Conservation (phyloP, 805 yeast species). For the Ogataea wickerhamii region DNA sequence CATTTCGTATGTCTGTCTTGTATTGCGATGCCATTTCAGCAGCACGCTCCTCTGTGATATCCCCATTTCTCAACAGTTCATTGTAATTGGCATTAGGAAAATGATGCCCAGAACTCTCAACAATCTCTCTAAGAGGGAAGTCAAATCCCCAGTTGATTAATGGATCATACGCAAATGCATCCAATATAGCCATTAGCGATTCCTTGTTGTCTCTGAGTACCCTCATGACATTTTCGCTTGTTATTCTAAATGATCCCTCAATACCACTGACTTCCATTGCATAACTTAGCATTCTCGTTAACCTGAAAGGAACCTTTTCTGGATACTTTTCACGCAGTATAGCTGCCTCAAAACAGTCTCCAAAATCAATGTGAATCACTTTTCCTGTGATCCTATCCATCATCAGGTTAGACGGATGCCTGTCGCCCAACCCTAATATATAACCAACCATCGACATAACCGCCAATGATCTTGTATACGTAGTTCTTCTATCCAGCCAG, state of each 20-base stretch:
- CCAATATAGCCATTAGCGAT: conserved; percentile 94
- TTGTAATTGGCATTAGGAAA: conserved; percentile 66
- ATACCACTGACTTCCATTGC: conserved; percentile 99
- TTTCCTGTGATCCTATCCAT: conserved; percentile 92
- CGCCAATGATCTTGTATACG: conserved; percentile 92
- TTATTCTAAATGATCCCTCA: conserved; percentile 94
- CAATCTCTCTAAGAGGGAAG: conserved; percentile 74
- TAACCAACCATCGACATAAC: conserved; percentile 99
- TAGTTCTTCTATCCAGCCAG: conserved; percentile 96
- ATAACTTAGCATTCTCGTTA: conserved; percentile 93
- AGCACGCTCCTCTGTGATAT: conserved; percentile 75
- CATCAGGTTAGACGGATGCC: conserved; percentile 97
- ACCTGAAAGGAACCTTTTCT: conserved; percentile 94
- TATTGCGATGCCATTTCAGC: conserved; percentile 66
- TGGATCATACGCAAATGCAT: conserved; percentile 98
- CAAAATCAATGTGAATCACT: conserved; percentile 96
- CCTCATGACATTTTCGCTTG: conserved; percentile 96
- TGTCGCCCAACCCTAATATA: conserved; percentile 92
- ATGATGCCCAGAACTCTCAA: conserved; percentile 68
- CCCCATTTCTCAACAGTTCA: conserved; percentile 66
- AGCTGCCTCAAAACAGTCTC: conserved; percentile 99
- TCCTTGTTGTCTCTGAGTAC: conserved; percentile 91
- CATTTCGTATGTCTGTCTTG: conserved; percentile 71
- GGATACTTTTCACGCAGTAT: conserved; percentile 95
- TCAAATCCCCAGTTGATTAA: conserved; percentile 98